Evolutionary conservation across 1,284 basidiomycete genomes (phyloP).

Genomic region (Ustilago tritici): DNA sequence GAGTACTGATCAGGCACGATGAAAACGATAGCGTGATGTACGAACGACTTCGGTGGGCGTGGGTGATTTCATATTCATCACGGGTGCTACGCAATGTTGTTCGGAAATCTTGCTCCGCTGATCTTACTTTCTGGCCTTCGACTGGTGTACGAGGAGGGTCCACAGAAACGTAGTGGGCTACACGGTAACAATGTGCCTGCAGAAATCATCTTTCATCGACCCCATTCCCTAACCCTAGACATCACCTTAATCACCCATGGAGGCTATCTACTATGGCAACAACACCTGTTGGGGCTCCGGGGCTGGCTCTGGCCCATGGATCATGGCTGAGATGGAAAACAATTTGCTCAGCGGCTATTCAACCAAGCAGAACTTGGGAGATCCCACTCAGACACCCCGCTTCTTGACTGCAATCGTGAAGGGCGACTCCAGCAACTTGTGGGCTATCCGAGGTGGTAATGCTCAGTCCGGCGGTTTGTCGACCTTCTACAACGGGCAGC

Average conservation of each 20-base stretch:
- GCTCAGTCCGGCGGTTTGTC: constrained; percentile 19
- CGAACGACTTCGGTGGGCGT: neutral
- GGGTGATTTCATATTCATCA: neutral
- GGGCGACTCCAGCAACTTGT: constrained; percentile 34
- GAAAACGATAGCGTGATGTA: neutral
- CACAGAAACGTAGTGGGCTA: neutral
- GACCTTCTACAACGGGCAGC: constrained; percentile 25
- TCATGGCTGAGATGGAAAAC: too few relatives aligned
- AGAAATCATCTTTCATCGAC: neutral
- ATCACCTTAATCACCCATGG: too few relatives aligned
- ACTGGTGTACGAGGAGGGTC: neutral
- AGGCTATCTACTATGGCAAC: too few relatives aligned
- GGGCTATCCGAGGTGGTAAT: constrained; percentile 27
- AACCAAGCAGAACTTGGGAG: too few relatives aligned
- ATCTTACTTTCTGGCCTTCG: neutral
- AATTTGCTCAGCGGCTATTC: too few relatives aligned
- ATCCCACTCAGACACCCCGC: too few relatives aligned
- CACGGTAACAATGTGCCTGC: neutral
- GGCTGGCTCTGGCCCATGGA: too few relatives aligned
- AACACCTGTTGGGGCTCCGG: too few relatives aligned
- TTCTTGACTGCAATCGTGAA: too few relatives aligned
- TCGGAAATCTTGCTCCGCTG: neutral
- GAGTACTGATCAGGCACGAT: neutral
- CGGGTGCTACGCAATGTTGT: neutral
- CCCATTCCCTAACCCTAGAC: constrained; percentile 1